Evolutionary conservation across 352 stramenopile species (phyloP).

Genomic region (Globisporangium okanoganense): DNA sequence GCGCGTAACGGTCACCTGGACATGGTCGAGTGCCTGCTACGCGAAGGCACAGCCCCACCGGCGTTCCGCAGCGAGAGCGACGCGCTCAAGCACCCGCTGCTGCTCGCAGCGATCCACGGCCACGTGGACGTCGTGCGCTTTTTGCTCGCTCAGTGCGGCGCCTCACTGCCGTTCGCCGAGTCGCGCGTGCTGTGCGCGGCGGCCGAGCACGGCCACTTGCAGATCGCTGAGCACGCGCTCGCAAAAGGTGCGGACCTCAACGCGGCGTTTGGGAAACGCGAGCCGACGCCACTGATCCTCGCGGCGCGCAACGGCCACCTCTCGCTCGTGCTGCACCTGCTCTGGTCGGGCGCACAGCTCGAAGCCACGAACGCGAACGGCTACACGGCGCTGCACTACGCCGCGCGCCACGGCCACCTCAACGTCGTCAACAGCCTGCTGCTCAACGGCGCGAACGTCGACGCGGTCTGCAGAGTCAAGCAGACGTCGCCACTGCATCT

Average conservation of each 20-base stretch:
- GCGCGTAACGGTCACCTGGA: slow-evolving; percentile 51
- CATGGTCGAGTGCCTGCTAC: slow-evolving; percentile 44
- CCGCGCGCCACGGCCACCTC: slow-evolving; percentile 44
- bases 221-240: slow-evolving; percentile 49
- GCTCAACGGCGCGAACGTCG: slow-evolving; percentile 46
- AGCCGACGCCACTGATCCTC: slow-evolving; percentile 42
- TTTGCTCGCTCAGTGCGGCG: slow-evolving; percentile 31
- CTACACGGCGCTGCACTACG: slow-evolving; percentile 51
- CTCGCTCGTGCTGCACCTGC: slow-evolving; percentile 40
- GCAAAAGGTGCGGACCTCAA: slow-evolving; percentile 37
- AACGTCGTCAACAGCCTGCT: slow-evolving; percentile 54
- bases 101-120: slow-evolving; percentile 36
- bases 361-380: slow-evolving; percentile 36
- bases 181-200: slow-evolving; percentile 42
- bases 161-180: slow-evolving; percentile 31
- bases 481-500: slow-evolving; percentile 36
- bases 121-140: slow-evolving; percentile 47
- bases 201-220: slow-evolving; percentile 41
- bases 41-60: slow-evolving; percentile 4
- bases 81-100: slow-evolving; percentile 30
- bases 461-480: slow-evolving; percentile 33
- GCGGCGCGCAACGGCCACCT: slow-evolving; percentile 43
- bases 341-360: slow-evolving; percentile 43
- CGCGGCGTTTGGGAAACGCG: slow-evolving; percentile 23
- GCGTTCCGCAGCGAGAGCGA: slow-evolving; percentile 10